These are phyloP conservation scores for Linnemannia schmuckeri DNA, from an alignment of 192 early-diverging fungal genomes.

Conservation along the genomic window DNA sequence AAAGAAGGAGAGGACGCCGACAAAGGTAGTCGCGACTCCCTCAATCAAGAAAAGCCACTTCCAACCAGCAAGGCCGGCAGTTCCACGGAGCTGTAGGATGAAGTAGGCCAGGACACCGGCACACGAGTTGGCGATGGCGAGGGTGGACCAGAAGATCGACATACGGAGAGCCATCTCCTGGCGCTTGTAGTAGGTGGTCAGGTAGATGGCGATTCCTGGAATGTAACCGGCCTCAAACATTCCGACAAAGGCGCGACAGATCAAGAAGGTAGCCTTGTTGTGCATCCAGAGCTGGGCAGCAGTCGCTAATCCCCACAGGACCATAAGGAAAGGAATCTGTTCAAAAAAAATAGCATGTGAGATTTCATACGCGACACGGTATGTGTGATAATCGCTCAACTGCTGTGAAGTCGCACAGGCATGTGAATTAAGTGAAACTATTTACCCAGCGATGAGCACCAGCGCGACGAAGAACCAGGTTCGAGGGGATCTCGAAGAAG, in stretches of 20 bases:
- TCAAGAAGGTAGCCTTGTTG: conserved; percentile 57
- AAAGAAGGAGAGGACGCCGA: conserved; percentile 67
- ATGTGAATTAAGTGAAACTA: too few relatives aligned
- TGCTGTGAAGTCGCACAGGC: too few relatives aligned
- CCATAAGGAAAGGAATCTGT: conserved; percentile 61
- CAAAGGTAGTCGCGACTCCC: conserved; percentile 65
- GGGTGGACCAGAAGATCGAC: conserved; percentile 64
- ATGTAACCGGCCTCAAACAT: conserved; percentile 68
- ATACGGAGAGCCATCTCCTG: conserved; percentile 63
- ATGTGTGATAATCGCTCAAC: too few relatives aligned
- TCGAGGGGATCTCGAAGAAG: conserved; percentile 63
- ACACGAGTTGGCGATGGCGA: conserved; percentile 65
- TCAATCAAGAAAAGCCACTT: conserved; percentile 78
- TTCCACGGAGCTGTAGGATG: conserved; percentile 67
- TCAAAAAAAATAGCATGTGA: too few relatives aligned
- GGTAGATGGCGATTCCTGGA: conserved; percentile 62
- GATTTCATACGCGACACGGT: too few relatives aligned
- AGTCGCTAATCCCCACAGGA: conserved; percentile 39
- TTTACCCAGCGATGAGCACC: conserved; percentile 64
- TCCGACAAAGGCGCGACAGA: conserved; percentile 64
- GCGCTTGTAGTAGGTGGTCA: conserved; percentile 67
- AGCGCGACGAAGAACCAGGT: conserved; percentile 60
- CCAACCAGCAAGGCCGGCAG: conserved; percentile 71
- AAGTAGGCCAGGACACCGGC: conserved; percentile 69
- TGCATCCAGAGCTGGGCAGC: conserved; percentile 52